Base-by-base conservation (phyloP, 768 basidiomycete species). In the Hypholoma sublateritium region DNA sequence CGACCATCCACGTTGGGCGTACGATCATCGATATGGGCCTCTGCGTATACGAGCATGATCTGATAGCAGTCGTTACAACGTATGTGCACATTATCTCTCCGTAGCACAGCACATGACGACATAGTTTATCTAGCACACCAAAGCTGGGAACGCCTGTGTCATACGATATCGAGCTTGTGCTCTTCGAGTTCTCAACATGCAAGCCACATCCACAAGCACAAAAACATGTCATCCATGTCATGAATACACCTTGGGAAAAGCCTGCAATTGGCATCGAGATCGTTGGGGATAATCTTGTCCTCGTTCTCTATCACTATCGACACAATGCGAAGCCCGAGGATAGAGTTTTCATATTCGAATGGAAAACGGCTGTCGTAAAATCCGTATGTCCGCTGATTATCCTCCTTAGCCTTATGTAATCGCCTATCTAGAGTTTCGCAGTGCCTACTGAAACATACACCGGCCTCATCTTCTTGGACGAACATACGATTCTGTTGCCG, bases 11-110 rank as follows among this genome's bases (percentile, higher is more conserved):
- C 16, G 57, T 71, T 24, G 63, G 66, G 16, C 58, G 67, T 4
- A 62, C 58, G 13, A 69, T 79, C 50, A 67, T 81, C 24, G 78
- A 81, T 59, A 72, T 81, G 59, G 78, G 76, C 5, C 58, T 80
- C 16, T 71, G 72, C 24, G 58, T 78, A 2, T 69, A 74, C 21
- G 78, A 79, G 57, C 78, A 81, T 51, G 77, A 81, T 61, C 63
- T 81, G 32, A 66, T 79, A 24, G 77, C 69, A 3, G 57, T 78
- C 42, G 62, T 80, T 42, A 76, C 76, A 14, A 70, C 68, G 78
- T 76, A 58, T 19, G 74, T 71, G n/a, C 5, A 37, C 43, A 16
- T 19, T 57, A 25, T 39, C 36, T 13, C 22, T 9, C 5, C 28
- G 28, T 32, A 32, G 28, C 5, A 5, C 9, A 32, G 28, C 28